phyloP scores from a whole-genome alignment of 1,139 yeast genomes.

The Protomyces gravidus region DNA sequence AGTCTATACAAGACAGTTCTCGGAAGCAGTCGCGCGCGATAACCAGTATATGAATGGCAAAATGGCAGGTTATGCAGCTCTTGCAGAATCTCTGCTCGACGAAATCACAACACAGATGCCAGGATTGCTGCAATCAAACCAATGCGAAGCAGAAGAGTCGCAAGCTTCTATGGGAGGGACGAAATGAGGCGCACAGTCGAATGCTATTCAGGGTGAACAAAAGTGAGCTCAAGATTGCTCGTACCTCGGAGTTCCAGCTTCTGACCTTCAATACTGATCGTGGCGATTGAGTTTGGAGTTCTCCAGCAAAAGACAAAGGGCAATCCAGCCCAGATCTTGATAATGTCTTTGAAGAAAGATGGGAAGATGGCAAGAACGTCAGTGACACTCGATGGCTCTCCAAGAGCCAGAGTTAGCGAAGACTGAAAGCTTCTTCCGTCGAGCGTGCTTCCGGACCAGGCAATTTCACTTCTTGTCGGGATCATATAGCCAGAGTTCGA shows the following conservation, averaged over 20 bases:
- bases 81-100: constrained; percentile 60
- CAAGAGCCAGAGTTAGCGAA: not conserved
- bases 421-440: constrained; percentile 6
- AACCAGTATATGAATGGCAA: constrained; percentile 87
- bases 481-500: constrained; percentile 13
- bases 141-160: constrained; percentile 34
- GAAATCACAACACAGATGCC: constrained; percentile 76
- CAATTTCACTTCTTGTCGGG: not conserved
- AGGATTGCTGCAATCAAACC: constrained; percentile 54
- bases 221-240: constrained; percentile 13
- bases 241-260: not conserved
- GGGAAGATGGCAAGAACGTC: constrained; percentile 27
- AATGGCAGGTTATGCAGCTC: constrained; percentile 43
- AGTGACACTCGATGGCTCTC: constrained; percentile 12
- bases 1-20: constrained; percentile 91
- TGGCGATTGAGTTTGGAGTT: constrained; percentile 1
- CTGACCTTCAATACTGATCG: constrained; percentile 10
- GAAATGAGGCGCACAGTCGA: not conserved
- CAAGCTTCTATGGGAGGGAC: too few species aligned
- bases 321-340: constrained; percentile 22
- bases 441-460: constrained; percentile 7
- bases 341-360: constrained; percentile 23
- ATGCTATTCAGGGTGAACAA: constrained; percentile 3
- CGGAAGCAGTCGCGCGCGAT: constrained; percentile 81
- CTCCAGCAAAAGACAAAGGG: constrained; percentile 28